These are phyloP conservation scores for Tetramitus jugosus DNA, from an alignment of 208 protist genomes.

Conservation along the genomic window DNA sequence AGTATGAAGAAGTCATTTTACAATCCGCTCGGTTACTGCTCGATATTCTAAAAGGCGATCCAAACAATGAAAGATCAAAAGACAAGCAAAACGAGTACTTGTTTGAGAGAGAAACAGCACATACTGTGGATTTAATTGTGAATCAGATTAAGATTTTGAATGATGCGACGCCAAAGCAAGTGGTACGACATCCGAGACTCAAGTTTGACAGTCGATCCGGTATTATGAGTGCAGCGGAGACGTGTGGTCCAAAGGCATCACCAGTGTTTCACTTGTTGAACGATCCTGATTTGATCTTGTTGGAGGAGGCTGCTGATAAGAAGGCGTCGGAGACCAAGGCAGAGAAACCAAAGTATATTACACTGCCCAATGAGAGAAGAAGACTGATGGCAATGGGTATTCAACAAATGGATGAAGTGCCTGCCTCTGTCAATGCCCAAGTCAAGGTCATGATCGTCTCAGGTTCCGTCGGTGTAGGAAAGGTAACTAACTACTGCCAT, in stretches of 20 bases:
- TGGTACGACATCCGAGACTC: neutral
- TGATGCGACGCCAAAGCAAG: neutral
- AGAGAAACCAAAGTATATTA: too few species aligned
- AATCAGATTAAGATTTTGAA: neutral
- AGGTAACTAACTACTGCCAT: neutral
- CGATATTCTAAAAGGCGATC: neutral
- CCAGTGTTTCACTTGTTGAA: neutral
- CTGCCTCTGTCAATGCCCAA: neutral
- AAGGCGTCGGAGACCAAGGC: too few species aligned
- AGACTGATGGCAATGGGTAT: neutral
- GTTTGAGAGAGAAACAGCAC: conserved; percentile 16
- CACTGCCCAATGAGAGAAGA: too few species aligned
- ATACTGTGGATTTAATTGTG: neutral
- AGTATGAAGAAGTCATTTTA: neutral
- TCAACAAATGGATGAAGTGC: neutral
- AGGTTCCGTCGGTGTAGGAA: neutral
- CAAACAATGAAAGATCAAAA: neutral
- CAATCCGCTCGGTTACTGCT: neutral
- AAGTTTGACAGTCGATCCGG: neutral
- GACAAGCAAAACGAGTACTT: conserved; percentile 12
- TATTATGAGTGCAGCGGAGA: neutral
- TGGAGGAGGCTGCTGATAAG: neutral
- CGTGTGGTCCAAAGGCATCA: neutral
- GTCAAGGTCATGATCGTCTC: neutral
- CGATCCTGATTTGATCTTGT: neutral